These are phyloP conservation scores for Monosporascus sp. DNA, from an alignment of 2,329 filamentous ascomycete genomes.

Conservation along the genomic window DNA sequence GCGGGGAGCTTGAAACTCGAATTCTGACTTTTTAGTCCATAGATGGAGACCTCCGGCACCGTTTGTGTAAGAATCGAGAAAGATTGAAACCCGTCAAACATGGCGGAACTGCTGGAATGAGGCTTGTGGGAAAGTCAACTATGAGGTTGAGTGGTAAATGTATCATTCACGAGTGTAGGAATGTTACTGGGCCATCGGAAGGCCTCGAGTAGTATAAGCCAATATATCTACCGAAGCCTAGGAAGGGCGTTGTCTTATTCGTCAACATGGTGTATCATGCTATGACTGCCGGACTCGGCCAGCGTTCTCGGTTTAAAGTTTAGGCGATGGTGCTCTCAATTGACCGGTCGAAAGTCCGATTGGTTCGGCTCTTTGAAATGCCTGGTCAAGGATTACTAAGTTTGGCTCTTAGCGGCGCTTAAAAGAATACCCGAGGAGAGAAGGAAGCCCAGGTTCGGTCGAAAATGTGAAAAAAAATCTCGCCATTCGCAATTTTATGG, in stretches of 20 bases:
- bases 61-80: slow-evolving; percentile 34
- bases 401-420: background rate
- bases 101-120: slow-evolving; percentile 6
- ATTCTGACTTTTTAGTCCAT: slow-evolving; percentile 33
- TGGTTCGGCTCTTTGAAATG: background rate
- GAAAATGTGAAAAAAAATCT: too few relatives aligned
- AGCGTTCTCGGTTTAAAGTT: background rate
- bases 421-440: background rate
- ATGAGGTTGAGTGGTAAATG: too few relatives aligned
- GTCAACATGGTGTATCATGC: background rate
- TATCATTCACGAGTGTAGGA: too few relatives aligned
- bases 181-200: too few relatives aligned
- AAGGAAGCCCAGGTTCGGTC: too few relatives aligned
- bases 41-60: slow-evolving; percentile 35
- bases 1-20: slow-evolving; percentile 28
- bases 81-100: slow-evolving; percentile 34
- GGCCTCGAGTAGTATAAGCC: too few relatives aligned
- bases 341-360: background rate
- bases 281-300: background rate
- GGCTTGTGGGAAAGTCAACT: too few relatives aligned
- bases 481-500: background rate
- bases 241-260: background rate
- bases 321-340: background rate
- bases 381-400: background rate
- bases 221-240: too few relatives aligned